phyloP scores from a whole-genome alignment of 2,329 filamentous ascomycete species.

The Fusarium proliferatum region DNA sequence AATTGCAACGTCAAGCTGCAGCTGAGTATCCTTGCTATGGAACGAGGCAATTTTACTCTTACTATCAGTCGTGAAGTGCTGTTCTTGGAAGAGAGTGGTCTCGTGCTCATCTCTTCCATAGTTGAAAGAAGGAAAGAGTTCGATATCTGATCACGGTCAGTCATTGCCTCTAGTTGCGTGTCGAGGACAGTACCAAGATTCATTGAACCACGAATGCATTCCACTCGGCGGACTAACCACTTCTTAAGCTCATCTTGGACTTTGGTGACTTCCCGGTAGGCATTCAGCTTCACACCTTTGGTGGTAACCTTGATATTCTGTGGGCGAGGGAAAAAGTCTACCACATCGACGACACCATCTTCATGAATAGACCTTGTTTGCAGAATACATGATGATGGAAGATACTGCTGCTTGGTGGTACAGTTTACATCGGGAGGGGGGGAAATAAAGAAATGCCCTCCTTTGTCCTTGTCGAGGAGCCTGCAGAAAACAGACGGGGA shows the following conservation, averaged over 20 bases:
- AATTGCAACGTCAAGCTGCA: slow-evolving; percentile 76
- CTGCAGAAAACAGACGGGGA: slow-evolving; percentile 81
- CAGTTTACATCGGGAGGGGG: slow-evolving; percentile 62
- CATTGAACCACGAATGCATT: slow-evolving; percentile 76
- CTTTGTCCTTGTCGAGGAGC: slow-evolving; percentile 78
- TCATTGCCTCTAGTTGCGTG: neutral
- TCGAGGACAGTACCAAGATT: slow-evolving; percentile 60
- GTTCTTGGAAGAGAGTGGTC: slow-evolving; percentile 63
- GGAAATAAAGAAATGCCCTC: slow-evolving; percentile 78
- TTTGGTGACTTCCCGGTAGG: slow-evolving; percentile 63
- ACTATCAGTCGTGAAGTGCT: slow-evolving; percentile 52
- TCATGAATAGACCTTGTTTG: slow-evolving; percentile 83
- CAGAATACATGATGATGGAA: slow-evolving; percentile 79
- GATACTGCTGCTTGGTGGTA: slow-evolving; percentile 82
- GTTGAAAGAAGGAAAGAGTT: slow-evolving; percentile 78
- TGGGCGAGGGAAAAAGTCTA: slow-evolving; percentile 81
- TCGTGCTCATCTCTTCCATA: slow-evolving; percentile 74
- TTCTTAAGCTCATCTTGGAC: slow-evolving; percentile 73
- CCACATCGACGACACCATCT: slow-evolving; percentile 76
- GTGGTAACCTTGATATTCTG: slow-evolving; percentile 66
- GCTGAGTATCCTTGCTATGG: slow-evolving; percentile 65
- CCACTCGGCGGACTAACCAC: slow-evolving; percentile 77
- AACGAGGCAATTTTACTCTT: slow-evolving; percentile 73
- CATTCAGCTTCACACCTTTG: slow-evolving; percentile 59
- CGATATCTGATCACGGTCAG: slow-evolving; percentile 62